A percentile compares a stretch with the other conserved stretches of the same genome.
phyloP scores from a whole-genome alignment of 768 basidiomycete species.

The Mrakia blollopis region DNA sequence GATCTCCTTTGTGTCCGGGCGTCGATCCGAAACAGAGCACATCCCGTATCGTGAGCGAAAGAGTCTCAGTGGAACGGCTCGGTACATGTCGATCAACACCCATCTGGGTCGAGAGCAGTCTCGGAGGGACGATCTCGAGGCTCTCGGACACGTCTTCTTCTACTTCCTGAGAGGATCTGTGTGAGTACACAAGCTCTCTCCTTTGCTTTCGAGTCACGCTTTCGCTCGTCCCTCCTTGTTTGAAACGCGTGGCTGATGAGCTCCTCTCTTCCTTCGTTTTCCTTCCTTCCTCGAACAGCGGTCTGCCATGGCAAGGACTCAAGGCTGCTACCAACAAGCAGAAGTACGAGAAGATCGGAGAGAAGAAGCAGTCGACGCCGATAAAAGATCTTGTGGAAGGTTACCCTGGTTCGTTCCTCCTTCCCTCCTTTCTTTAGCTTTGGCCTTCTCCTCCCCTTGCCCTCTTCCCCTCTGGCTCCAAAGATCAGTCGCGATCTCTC shows the following conservation, averaged over 20 bases:
- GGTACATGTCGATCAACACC: slow-evolving; percentile 99
- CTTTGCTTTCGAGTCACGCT: background rate
- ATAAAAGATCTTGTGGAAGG: slow-evolving; percentile 97
- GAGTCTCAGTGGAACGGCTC: slow-evolving; percentile 91
- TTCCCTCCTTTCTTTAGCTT: slow-evolving; percentile 19
- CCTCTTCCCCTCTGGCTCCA: too few species aligned
- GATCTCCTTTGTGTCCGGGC: background rate
- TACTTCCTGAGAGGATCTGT: slow-evolving; percentile 81
- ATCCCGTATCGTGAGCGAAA: slow-evolving; percentile 98
- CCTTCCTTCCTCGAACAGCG: slow-evolving; percentile 41
- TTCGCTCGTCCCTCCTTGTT: background rate
- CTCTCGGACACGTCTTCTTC: slow-evolving; percentile 99
- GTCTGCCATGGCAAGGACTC: slow-evolving; percentile 96
- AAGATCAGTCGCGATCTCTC: background rate
- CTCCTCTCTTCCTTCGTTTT: background rate
- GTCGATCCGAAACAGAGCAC: slow-evolving; percentile 53
- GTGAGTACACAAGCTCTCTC: background rate
- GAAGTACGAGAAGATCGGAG: slow-evolving; percentile 99
- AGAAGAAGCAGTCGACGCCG: slow-evolving; percentile 96
- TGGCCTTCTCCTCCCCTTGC: background rate
- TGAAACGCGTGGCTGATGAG: background rate
- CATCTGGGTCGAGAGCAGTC: slow-evolving; percentile 85
- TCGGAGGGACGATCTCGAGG: slow-evolving; percentile 93
- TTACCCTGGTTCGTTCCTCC: slow-evolving; percentile 66
- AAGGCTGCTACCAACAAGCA: slow-evolving; percentile 99